Evolutionary conservation across 2,329 filamentous ascomycete species (phyloP), one percentile per base, ranked within the genome.

Genomic region (Microascus cirrosus): DNA sequence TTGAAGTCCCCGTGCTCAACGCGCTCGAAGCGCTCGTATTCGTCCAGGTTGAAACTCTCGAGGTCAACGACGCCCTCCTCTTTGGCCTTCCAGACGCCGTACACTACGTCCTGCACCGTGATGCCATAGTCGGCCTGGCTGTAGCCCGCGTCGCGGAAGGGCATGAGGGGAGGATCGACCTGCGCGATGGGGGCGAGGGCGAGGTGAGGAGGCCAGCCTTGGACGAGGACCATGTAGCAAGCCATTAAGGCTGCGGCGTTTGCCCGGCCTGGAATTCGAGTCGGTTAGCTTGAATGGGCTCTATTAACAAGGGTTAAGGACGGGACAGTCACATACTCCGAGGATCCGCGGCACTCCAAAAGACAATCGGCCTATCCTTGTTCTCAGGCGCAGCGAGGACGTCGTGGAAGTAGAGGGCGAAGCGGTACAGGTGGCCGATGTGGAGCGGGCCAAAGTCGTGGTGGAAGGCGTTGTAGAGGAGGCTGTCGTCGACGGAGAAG

Each of bases 1-100:
- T 99, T 99, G 86, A 99, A 99, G 74, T 99, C 94, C 62, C 94
- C 94, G 78, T 96, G 91, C 70, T 99, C 94, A 22, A 99, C 94
- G 59, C 94, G 83, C 75, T 99, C 94, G 66, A 84, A 99, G 69
- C 83, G 87, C 74, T 99, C 94, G 70, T 99, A 99, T 82, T 96
- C 90, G 74, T 96, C 92, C 22, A 99, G 81, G 66, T 93, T 92
- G 69, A 99, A 99, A 69, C 94, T 90, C 69, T 95, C 91, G 60
- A 99, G 77, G 58, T 89, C 89, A 68, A 92, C 95, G 66, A 95
- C 86, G 54, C 88, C 87, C 72, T 96, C 90, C 69, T 99, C 94
- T 77, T 97, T 99, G 53, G 94, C 94, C 71, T 93, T 95, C 93
- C 94, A 99, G 20, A 99, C 91, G 60, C 94, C 94, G 67, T 99